Base-by-base conservation (phyloP, 257 asterid species). In the Nicotiana otophora region DNA sequence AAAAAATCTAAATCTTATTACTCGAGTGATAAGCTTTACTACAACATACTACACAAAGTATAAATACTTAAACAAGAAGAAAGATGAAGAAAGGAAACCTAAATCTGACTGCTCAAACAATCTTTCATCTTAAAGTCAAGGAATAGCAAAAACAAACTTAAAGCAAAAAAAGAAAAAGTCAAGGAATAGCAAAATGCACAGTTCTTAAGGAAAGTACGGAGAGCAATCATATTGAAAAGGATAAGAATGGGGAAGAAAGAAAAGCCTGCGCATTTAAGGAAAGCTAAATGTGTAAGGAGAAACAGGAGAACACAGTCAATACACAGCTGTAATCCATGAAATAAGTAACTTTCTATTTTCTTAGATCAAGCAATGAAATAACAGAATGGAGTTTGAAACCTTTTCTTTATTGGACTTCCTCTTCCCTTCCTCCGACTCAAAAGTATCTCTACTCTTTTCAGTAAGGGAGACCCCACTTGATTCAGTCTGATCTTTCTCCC, bases 381-480 rank as follows among this genome's bases (percentile, higher is more conserved):
- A 6, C 20, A 62, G 31, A 62, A 53, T 20, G 63, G 80, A 68
- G 78, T 68, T 79, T 75, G 10, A 46, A 64, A 95, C 98, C 98
- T 93, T 93, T 82, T 85, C 92, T 62, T 83, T 88, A 11, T 82
- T 87, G 19, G 82, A 68, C 85, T 89, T 93, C 84, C 90, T 80
- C 81, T 90, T 93, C 84, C 77, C 91, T 82, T 88, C 88, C 87
- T 86, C 90, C 36, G 88, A 82, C 85, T 87, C 85, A 77, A 84
- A 63, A 85, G 63, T 84, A 76, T 86, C 84, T 83, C 85, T 88
- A 57, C 72, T 30, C 42, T 65, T 82, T 79, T 78, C 80, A 10
- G 75, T 85, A 16, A 48, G 39, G 83, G 74, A 51, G 88, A 89
- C 89, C 84, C 86, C 84, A 67, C 69, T 87, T 65, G 89, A 81